These are phyloP conservation scores for Acanthamoeba castellanii DNA, from an alignment of 208 protist species.

Conservation along the genomic window DNA sequence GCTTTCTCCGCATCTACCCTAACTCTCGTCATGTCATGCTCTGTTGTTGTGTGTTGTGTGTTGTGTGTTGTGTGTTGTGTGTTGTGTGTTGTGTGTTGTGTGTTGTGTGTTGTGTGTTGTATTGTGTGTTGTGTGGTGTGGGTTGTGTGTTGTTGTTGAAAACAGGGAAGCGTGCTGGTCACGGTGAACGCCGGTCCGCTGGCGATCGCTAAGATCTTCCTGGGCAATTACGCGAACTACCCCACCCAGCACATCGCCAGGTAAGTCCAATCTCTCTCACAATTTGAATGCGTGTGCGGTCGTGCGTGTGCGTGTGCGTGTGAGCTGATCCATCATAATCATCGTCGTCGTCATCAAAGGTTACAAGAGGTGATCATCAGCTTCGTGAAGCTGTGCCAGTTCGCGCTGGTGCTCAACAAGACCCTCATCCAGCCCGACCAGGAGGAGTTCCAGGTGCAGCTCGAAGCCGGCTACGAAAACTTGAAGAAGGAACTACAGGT, in stretches of 20 bases:
- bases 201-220: slow-evolving; percentile 59
- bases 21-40: too few species aligned
- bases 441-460: slow-evolving; percentile 60
- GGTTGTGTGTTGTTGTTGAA: too few species aligned
- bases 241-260: neutral
- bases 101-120: too few species aligned
- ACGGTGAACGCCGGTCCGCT: slow-evolving; percentile 70
- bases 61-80: too few species aligned
- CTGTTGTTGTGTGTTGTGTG: neutral
- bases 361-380: slow-evolving; percentile 42
- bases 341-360: neutral
- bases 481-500: slow-evolving; percentile 40
- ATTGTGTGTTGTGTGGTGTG: too few species aligned
- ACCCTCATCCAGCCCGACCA: slow-evolving; percentile 66
- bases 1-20: too few species aligned
- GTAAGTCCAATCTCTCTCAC: neutral
- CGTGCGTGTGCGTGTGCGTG: neutral
- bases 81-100: too few species aligned
- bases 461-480: slow-evolving; percentile 65
- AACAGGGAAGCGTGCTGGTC: slow-evolving; percentile 63
- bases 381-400: slow-evolving; percentile 52
- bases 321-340: neutral
- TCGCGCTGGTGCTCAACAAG: slow-evolving; percentile 66
- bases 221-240: neutral
- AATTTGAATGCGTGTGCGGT: neutral